phyloP scores from a whole-genome alignment of 1,139 yeast genomes.

The Zhuliangozyma blackwelliae region DNA sequence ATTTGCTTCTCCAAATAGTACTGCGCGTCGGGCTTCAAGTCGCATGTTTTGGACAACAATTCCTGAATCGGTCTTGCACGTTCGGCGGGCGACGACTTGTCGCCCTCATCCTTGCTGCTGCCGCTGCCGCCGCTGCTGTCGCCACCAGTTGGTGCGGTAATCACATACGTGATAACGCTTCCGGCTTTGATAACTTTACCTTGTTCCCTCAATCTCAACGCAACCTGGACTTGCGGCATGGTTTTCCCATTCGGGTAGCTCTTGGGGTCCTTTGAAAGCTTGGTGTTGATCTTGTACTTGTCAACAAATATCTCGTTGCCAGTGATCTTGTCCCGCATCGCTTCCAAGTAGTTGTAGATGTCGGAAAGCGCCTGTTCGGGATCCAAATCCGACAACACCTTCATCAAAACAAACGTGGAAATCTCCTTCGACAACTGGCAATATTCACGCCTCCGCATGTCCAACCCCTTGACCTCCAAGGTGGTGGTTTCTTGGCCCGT shows the following conservation, averaged over 20 bases:
- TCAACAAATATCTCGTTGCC: constrained; percentile 58
- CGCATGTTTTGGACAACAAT: constrained; percentile 47
- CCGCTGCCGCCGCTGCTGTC: constrained; percentile 7
- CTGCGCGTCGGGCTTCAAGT: constrained; percentile 64
- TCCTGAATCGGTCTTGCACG: constrained; percentile 80
- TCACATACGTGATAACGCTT: constrained; percentile 82
- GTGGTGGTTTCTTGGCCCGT: constrained; percentile 49
- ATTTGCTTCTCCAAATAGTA: constrained; percentile 87
- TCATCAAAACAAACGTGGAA: constrained; percentile 69
- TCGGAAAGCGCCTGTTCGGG: constrained; percentile 74
- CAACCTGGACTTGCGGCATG: constrained; percentile 95
- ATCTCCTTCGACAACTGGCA: constrained; percentile 90
- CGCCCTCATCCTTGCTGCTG: constrained; percentile 36
- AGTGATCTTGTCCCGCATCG: constrained; percentile 54
- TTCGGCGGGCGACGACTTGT: constrained; percentile 52
- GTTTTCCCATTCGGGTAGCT: constrained; percentile 73
- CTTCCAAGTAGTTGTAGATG: constrained; percentile 70
- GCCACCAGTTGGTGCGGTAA: constrained; percentile 38
- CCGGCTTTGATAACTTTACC: constrained; percentile 90
- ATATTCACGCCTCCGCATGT: constrained; percentile 94
- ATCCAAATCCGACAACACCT: constrained; percentile 68
- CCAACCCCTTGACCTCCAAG: constrained; percentile 92
- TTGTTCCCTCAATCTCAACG: constrained; percentile 67
- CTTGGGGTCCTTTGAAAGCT: constrained; percentile 68
- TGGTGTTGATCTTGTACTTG: constrained; percentile 70